phyloP scores from a whole-genome alignment of 73 alveolate species.

The Symbiodinium pilosum region DNA sequence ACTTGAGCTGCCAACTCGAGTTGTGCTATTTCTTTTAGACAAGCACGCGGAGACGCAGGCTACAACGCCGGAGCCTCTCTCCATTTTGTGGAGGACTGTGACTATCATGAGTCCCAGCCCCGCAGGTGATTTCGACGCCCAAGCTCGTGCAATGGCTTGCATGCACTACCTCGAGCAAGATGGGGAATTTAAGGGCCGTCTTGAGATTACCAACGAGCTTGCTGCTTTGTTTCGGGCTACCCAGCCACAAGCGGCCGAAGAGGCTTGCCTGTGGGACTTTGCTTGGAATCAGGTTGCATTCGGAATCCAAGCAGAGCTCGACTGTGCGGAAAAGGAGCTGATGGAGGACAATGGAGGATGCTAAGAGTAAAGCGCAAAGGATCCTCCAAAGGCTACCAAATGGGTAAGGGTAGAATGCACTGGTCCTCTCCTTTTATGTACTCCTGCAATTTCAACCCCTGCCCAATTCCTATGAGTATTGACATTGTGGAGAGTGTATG shows the following conservation, averaged over 20 bases:
- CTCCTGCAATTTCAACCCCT: neutral
- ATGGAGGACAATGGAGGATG: neutral
- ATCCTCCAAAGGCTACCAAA: neutral
- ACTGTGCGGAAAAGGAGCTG: neutral
- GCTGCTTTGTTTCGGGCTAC: neutral
- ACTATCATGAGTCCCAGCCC: too few relatives aligned
- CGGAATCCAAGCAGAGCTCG: slow-evolving; percentile 15
- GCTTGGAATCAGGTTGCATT: neutral
- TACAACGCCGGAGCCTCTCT: neutral
- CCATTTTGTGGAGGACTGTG: too few relatives aligned
- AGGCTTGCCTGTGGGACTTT: neutral
- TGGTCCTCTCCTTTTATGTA: neutral
- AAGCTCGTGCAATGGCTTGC: neutral
- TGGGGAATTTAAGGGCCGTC: neutral
- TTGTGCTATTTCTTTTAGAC: neutral
- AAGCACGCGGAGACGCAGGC: neutral
- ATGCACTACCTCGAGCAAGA: neutral
- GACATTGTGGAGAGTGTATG: neutral
- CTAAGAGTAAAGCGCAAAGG: neutral
- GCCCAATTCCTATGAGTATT: neutral
- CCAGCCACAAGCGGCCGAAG: neutral
- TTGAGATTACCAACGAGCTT: neutral
- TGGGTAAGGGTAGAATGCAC: neutral
- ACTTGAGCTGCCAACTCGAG: slow-evolving; percentile 15
- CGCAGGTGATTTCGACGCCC: neutral